Evolutionary conservation across 2,329 filamentous ascomycete species (phyloP), one percentile per base, ranked within the genome.

Genomic region (Pestalotiopsis sp.): DNA sequence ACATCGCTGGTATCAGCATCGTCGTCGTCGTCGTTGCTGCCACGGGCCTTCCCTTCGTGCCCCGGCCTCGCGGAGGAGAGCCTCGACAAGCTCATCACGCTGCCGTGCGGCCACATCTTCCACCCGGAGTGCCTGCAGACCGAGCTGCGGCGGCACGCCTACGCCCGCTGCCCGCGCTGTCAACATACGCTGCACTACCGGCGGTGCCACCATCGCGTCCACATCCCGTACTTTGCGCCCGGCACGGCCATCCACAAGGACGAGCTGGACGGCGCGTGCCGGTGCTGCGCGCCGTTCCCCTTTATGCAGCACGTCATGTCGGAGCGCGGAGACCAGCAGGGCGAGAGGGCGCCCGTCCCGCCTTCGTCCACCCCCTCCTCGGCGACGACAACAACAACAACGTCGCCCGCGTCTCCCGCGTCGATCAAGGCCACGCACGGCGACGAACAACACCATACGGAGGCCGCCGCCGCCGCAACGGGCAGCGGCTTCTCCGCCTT

Each of bases 61-160:
- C 45, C 6, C 17, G 45, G 20, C 45, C 17, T n/a, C n/a, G 20
- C 2, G 45, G 45, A 52, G 17, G 17, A n/a, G 17, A 52, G 45
- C 6, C 45, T 52, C 5, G 45, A 52, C 45, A n/a, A 20, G n/a
- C 45, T 52, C 45, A 62, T 67, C 58, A 52, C 66, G n/a, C 39
- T 67, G n/a, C 66, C 66, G 3, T 67, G 66, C 60, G 66, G 23
- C 38, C 66, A 67, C 25, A 20, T 39, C 11, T 62, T 36, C 25
- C 66, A 67, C 58, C 57, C 66, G 17, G 23, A 41, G 3, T 67
- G 65, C 39, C 39, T 67, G 13, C 49, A 52, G 12, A 3, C 11
- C 1, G 41, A 60, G 65, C 65, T 67, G 14, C 25, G 31, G 9
- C 59, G 31, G 11, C 36, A 62, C 59, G 27, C 36, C 14, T 62